A percentile compares a stretch with the other conserved stretches of the same genome.
Conservation (phyloP, 2,329 filamentous ascomycete genomes). For the Aspergillus ochraceus region DNA sequence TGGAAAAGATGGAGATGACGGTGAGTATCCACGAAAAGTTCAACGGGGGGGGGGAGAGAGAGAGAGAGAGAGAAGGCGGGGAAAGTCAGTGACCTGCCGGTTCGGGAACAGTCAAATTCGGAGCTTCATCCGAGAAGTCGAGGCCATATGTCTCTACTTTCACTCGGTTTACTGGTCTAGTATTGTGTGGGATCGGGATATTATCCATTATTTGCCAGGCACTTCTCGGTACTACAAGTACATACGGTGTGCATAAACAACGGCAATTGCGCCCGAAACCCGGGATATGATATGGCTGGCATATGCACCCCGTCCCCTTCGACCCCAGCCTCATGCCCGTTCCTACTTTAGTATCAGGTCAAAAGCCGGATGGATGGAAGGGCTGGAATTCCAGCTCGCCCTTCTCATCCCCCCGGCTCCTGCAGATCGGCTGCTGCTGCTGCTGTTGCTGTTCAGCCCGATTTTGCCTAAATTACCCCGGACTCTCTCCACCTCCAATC, state of each 20-base stretch:
- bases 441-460: neutral
- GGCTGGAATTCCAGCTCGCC: neutral
- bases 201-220: neutral
- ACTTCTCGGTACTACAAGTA: neutral
- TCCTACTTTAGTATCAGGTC: neutral
- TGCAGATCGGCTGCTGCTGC: neutral
- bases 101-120: neutral
- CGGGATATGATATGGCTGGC: neutral
- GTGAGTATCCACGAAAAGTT: neutral
- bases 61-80: conserved; percentile 1
- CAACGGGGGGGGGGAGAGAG: neutral
- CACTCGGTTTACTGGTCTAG: too few species aligned
- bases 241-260: neutral
- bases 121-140: neutral
- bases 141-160: too few species aligned
- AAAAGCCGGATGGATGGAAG: neutral
- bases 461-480: conserved; percentile 12
- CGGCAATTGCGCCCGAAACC: neutral
- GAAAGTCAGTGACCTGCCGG: neutral
- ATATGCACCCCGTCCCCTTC: neutral
- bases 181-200: neutral
- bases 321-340: neutral
- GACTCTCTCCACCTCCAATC: conserved; percentile 3
- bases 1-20: neutral
- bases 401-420: neutral